Percentiles rank a stretch among this genome's conserved stretches.
Conservation (phyloP, 192 early-diverging fungal genomes). For the Entophlyctis helioformis region DNA sequence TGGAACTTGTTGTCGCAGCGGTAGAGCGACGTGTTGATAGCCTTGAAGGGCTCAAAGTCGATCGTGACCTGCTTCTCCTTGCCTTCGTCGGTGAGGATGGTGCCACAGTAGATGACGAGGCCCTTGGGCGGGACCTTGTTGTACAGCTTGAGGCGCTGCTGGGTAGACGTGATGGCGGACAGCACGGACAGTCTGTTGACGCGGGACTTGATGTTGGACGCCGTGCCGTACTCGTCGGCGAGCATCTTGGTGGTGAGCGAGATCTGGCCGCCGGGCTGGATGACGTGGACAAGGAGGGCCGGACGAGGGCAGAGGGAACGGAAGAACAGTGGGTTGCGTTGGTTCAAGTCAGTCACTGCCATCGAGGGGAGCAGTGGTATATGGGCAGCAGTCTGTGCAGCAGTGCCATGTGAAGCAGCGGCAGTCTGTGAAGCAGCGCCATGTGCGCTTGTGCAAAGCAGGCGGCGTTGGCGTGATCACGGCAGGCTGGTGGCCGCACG, state of each 20-base stretch:
- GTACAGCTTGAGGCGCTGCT: constrained; percentile 93
- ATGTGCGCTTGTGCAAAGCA: no score
- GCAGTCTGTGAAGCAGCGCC: no score
- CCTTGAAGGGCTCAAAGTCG: constrained; percentile 98
- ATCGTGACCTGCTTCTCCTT: constrained; percentile 99
- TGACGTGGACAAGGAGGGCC: neutral
- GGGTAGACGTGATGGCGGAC: constrained; percentile 94
- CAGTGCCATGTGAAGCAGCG: no score
- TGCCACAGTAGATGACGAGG: constrained; percentile 80
- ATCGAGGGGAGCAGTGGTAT: no score
- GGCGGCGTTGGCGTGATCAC: no score
- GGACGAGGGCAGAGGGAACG: no score
- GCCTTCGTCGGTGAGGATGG: constrained; percentile 93
- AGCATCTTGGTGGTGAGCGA: constrained; percentile 82
- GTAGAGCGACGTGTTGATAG: constrained; percentile 97
- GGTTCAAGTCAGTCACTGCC: no score
- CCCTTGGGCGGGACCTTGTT: constrained; percentile 86
- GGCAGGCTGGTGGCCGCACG: no score
- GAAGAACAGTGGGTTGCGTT: no score
- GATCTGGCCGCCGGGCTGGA: constrained; percentile 79
- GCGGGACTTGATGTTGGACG: constrained; percentile 99
- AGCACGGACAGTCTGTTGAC: constrained; percentile 97
- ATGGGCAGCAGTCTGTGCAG: no score
- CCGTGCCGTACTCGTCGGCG: constrained; percentile 97
- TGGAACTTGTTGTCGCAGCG: constrained; percentile 99